Evolutionary conservation across 2,329 filamentous ascomycete genomes (phyloP).

Genomic region (Aspergillus arachidicola): DNA sequence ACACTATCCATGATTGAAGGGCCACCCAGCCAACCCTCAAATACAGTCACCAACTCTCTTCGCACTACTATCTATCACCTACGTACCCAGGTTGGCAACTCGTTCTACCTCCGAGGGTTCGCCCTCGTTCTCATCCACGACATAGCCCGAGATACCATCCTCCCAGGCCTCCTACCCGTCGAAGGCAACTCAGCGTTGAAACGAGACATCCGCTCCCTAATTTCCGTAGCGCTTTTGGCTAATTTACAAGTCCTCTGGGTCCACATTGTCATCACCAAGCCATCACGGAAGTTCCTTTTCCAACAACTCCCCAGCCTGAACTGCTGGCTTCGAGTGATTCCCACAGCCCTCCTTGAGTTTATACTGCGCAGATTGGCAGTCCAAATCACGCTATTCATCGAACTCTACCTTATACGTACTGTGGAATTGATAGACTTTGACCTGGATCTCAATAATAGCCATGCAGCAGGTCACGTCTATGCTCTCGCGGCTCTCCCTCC

Average conservation of each 20-base stretch:
- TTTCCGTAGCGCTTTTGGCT: not conserved
- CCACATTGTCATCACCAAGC: not conserved
- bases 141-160: not conserved
- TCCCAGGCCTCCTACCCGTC: not conserved
- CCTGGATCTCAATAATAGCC: not conserved
- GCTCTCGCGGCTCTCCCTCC: not conserved
- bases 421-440: not conserved
- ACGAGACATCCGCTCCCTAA: not conserved
- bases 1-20: conserved; percentile 2
- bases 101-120: not conserved
- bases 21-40: not conserved
- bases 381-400: not conserved
- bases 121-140: conserved; percentile 1
- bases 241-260: not conserved
- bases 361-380: not conserved
- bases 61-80: not conserved
- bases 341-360: not conserved
- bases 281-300: not conserved
- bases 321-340: not conserved
- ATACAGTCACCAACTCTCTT: not conserved
- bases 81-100: not conserved
- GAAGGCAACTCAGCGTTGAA: not conserved
- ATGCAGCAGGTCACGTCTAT: not conserved
- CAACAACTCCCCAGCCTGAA: not conserved
- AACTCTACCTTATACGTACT: not conserved